Evolutionary conservation across 2,329 filamentous ascomycete species (phyloP).

Genomic region (Colletotrichum melonis): DNA sequence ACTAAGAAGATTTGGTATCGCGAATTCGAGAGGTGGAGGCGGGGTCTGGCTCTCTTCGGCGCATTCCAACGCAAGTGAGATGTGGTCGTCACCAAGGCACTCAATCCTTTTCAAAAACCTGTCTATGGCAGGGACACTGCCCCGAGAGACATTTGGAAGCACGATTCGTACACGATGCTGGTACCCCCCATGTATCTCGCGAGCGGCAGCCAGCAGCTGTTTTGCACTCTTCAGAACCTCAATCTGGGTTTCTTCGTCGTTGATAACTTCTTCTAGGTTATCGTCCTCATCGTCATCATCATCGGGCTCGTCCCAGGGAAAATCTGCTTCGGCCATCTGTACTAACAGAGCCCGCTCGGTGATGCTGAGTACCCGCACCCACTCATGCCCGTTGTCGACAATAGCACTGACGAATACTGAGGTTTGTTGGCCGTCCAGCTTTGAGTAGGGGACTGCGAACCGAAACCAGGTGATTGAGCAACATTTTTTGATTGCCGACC

Average conservation of each 20-base stretch:
- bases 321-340: slow-evolving; percentile 53
- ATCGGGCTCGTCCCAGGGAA: slow-evolving; percentile 49
- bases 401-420: slow-evolving; percentile 30
- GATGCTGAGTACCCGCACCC: slow-evolving; percentile 48
- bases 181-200: slow-evolving; percentile 43
- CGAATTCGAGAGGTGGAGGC: slow-evolving; percentile 40
- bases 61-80: slow-evolving; percentile 46
- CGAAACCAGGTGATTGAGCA: slow-evolving; percentile 27
- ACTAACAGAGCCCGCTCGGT: slow-evolving; percentile 46
- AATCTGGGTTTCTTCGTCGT: slow-evolving; percentile 47
- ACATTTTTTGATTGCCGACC: slow-evolving; percentile 27
- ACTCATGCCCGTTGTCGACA: slow-evolving; percentile 48
- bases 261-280: slow-evolving; percentile 45
- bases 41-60: slow-evolving; percentile 36
- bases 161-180: slow-evolving; percentile 50
- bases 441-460: slow-evolving; percentile 11
- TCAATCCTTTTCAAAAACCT: slow-evolving; percentile 45
- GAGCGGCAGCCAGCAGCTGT: slow-evolving; percentile 48
- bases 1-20: slow-evolving; percentile 45
- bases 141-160: slow-evolving; percentile 45
- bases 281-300: slow-evolving; percentile 35
- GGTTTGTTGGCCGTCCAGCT: neutral
- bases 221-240: slow-evolving; percentile 42
- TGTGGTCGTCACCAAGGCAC: slow-evolving; percentile 41
- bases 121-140: slow-evolving; percentile 43